These are phyloP conservation scores for Suillus tomentosus DNA, from an alignment of 768 basidiomycete species.

Conservation along the genomic window DNA sequence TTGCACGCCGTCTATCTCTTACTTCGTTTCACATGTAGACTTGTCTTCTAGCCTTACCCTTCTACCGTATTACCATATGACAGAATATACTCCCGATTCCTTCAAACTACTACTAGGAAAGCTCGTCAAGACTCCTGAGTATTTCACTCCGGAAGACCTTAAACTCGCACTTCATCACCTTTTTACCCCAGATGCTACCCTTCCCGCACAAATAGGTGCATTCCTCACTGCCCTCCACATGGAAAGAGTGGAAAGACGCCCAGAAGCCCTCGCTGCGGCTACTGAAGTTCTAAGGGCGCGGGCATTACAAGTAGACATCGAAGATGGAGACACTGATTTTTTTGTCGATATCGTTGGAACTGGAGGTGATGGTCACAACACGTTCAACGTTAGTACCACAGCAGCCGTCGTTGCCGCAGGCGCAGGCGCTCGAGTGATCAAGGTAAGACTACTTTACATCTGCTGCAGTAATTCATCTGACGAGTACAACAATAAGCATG, in stretches of 20 bases:
- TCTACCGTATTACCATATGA: slow-evolving; percentile 18
- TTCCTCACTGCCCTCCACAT: slow-evolving; percentile 88
- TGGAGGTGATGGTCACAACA: slow-evolving; percentile 72
- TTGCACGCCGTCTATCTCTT: too few relatives aligned
- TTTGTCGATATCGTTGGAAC: too few relatives aligned
- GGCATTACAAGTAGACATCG: too few relatives aligned
- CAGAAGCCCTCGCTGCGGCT: slow-evolving; percentile 78
- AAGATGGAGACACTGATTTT: too few relatives aligned
- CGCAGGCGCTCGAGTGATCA: slow-evolving; percentile 90
- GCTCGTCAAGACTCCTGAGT: slow-evolving; percentile 78
- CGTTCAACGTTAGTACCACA: slow-evolving; percentile 96
- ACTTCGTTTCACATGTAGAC: too few relatives aligned
- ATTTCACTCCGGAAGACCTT: slow-evolving; percentile 79
- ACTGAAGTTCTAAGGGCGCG: slow-evolving; percentile 26
- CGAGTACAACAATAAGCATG: slow-evolving; percentile 62
- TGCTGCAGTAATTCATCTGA: background rate
- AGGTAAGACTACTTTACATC: slow-evolving; percentile 50
- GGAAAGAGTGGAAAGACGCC: slow-evolving; percentile 71
- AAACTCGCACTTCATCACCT: slow-evolving; percentile 72
- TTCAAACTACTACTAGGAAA: slow-evolving; percentile 81
- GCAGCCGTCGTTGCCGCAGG: slow-evolving; percentile 95
- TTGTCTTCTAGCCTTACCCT: too few relatives aligned
- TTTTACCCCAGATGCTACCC: slow-evolving; percentile 62
- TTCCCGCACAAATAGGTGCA: slow-evolving; percentile 80
- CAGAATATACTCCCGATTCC: slow-evolving; percentile 41